Base-by-base conservation (phyloP, 2,329 filamentous ascomycete genomes). In the Truncatella angustata region DNA sequence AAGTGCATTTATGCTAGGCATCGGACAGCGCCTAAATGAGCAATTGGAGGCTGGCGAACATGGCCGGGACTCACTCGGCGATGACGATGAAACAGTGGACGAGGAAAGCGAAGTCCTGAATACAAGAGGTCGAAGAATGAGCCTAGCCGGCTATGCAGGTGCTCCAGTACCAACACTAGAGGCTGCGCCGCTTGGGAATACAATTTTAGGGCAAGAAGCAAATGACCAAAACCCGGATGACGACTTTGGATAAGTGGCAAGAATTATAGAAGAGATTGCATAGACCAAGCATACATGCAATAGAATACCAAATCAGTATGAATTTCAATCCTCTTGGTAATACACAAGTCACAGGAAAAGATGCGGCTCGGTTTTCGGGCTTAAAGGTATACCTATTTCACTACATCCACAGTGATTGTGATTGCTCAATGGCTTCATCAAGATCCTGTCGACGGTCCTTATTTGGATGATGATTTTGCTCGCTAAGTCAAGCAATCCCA, bases 111-210 rank as follows among this genome's bases (percentile, higher is more conserved):
- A 74, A 40, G 63, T 63, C 3, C 72, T 78, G 43, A 78, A 81
- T 46, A 68, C 77, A 23, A 73, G 72, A 50, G 77, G 81, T 3
- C 70, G 80, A 60, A 75, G 84, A 53, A 74, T 76, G 53, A 87
- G 85, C 57, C 66, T 81, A 28, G 75, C 81, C 44, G 76, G 72
- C 28, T 68, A 70, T 45, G 68, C 69, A 43, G 72, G 67, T 12
- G 72, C 73, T 11, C 58, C 65, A 9, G 60, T 67, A 6, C 55
- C 64, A 3, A 65, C 61, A 44, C 68, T 84, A 37, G 82, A 83
- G 64, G 78, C 76, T 23, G 77, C 78, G 28, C 76, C 78, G 56
- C 60, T 82, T 42, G 55, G 59, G 28, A 58, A 59, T 10, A 58
- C 58, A 43, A 53, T 56, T 3, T 39, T 47, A n/a, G 46, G 39